Percentiles rank a stretch among this genome's conserved stretches.
Evolutionary conservation across 768 basidiomycete species (phyloP).

Genomic region (Lentinus tigrinus): DNA sequence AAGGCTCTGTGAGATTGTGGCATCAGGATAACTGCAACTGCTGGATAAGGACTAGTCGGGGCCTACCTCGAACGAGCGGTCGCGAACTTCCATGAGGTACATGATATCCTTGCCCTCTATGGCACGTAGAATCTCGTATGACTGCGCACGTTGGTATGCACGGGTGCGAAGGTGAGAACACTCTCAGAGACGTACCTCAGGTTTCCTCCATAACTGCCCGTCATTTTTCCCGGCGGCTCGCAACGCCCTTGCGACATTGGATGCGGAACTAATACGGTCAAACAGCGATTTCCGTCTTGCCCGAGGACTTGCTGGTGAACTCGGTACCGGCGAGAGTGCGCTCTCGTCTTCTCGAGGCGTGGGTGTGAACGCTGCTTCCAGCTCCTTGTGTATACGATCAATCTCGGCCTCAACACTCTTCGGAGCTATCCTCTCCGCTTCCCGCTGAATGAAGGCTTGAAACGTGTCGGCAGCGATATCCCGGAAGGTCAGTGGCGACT

Average conservation of each 20-base stretch:
- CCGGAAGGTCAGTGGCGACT: constrained; percentile 23
- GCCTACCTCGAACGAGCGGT: constrained; percentile 71
- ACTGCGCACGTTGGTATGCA: constrained; percentile 29
- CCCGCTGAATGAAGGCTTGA: constrained; percentile 68
- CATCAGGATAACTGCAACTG: constrained; percentile 11
- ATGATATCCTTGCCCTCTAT: constrained; percentile 82
- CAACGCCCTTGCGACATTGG: constrained; percentile 7
- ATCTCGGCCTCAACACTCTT: constrained; percentile 33
- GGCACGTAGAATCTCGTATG: constrained; percentile 75
- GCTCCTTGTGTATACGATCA: constrained; percentile 9
- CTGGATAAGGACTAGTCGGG: constrained; percentile 22
- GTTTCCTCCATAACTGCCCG: constrained; percentile 44
- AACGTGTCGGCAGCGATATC: background rate
- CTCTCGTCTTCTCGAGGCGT: background rate
- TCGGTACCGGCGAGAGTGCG: background rate
- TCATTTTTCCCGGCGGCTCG: constrained; percentile 1
- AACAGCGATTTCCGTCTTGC: constrained; percentile 9
- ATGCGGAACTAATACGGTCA: constrained; percentile 5
- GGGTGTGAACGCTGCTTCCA: constrained; percentile 4
- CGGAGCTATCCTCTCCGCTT: constrained; percentile 61
- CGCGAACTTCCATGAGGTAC: constrained; percentile 81
- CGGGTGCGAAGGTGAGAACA: background rate
- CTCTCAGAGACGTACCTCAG: constrained; percentile 40
- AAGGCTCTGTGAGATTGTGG: constrained; percentile 49
- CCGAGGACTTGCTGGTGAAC: constrained; percentile 6